Base-by-base conservation (phyloP, 495 filamentous ascomycete species). In the Hypoxylon crocopeplum region DNA sequence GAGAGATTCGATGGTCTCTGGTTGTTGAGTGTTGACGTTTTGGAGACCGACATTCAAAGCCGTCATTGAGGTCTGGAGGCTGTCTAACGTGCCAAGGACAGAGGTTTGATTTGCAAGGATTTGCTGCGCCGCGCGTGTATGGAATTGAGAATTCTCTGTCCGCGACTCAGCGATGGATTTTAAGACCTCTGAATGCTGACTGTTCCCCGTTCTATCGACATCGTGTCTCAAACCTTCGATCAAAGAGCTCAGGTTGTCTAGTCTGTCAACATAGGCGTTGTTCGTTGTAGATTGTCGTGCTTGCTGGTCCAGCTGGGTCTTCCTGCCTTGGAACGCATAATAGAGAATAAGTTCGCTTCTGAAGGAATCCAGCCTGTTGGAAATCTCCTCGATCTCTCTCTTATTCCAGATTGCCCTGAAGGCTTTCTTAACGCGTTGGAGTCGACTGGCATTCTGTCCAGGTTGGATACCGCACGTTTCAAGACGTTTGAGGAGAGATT, bases 401-500 rank as follows among this genome's bases (percentile, higher is more conserved):
- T 54, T 44, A n/a, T 54, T 44, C 50, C 50, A 54, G 17, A 54
- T 16, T 12, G 12, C 34, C 27, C 21, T 37, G 16, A 17, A 47
- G 8, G 32, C 51, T 4, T 13, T n/a, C 32, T 37, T 55, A 7
- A 20, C 24, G 12, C 47, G 47, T 16, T n/a, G 36, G 33, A 27
- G 32, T 11, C 13, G 2, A 11, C 33, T 50, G 20, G 3, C 11
- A 6, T 17, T 27, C 47, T 24, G 33, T 1, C 20, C n/a, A 20
- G 33, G 30, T 17, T 16, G n/a, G 13, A 50, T 20, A 7, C 32
- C 47, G 1, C 24, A 21, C 13, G 15, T 11, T 1, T 39, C 32
- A 11, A 50, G 32, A 3, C 47, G 47, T 19, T 38, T 16, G 5
- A 38, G 33, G 11, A 50, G 47, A 8, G 38, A 16, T 17, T 12